phyloP scores from a whole-genome alignment of 768 basidiomycete genomes.

The Phaffia australis region DNA sequence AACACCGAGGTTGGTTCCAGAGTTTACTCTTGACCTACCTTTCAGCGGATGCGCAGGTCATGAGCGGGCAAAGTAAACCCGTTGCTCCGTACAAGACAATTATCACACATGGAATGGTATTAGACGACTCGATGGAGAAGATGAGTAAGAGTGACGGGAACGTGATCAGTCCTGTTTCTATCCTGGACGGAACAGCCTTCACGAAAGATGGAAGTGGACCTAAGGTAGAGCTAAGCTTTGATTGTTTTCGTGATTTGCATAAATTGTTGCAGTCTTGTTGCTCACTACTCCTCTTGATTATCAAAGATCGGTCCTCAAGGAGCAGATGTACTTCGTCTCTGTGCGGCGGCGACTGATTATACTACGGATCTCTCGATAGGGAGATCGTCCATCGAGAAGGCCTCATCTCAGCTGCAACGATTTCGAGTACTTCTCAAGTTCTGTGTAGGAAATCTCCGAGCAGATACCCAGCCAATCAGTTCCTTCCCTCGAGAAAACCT shows the following conservation, averaged over 20 bases:
- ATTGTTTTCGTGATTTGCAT: background rate
- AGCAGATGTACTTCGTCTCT: constrained; percentile 72
- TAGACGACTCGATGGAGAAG: constrained; percentile 76
- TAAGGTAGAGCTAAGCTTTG: background rate
- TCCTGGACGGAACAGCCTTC: constrained; percentile 53
- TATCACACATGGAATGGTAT: constrained; percentile 93
- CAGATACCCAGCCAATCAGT: constrained; percentile 3
- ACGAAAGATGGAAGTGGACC: too few species aligned
- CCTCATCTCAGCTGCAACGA: constrained; percentile 77
- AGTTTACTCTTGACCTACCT: constrained; percentile 71
- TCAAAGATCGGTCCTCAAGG: constrained; percentile 66
- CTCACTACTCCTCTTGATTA: background rate
- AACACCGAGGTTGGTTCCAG: constrained; percentile 99
- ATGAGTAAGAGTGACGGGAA: constrained; percentile 99
- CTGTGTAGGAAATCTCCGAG: constrained; percentile 64
- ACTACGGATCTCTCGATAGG: constrained; percentile 81
- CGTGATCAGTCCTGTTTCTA: constrained; percentile 67
- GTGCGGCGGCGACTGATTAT: constrained; percentile 86
- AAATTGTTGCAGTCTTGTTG: background rate
- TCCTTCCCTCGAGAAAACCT: constrained; percentile 36
- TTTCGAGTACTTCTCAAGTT: constrained; percentile 56
- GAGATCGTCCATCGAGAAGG: constrained; percentile 59
- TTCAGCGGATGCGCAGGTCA: constrained; percentile 44
- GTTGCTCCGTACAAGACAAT: constrained; percentile 62
- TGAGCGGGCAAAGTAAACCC: constrained; percentile 26